These are phyloP conservation scores for Gymnopilus dilepis DNA, from an alignment of 768 basidiomycete species.

Conservation along the genomic window DNA sequence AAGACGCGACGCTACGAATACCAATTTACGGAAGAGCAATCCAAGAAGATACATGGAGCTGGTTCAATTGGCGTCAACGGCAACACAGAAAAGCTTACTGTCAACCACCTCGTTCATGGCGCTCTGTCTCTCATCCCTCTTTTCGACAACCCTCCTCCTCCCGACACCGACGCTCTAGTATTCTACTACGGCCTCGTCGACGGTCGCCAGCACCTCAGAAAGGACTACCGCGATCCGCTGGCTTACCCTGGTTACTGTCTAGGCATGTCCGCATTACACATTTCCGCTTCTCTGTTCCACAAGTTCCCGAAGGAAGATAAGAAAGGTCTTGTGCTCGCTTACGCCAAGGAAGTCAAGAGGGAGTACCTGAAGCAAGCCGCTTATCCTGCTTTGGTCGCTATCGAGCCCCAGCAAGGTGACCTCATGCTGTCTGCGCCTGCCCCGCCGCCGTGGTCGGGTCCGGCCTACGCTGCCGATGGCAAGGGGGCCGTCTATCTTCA, in stretches of 20 bases:
- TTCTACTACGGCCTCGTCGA: constrained; percentile 25
- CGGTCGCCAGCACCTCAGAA: constrained; percentile 21
- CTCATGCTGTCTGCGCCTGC: constrained; percentile 19
- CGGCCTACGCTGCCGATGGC: constrained; percentile 24
- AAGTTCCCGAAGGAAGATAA: constrained; percentile 16
- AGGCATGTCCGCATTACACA: constrained; percentile 21
- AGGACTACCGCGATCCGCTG: constrained; percentile 19
- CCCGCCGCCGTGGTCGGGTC: constrained; percentile 22
- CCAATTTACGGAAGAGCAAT: constrained; percentile 21
- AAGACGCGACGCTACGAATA: constrained; percentile 22
- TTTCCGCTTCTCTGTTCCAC: constrained; percentile 20
- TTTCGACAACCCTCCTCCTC: constrained; percentile 22
- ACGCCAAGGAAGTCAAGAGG: constrained; percentile 19
- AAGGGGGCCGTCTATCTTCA: constrained; percentile 19
- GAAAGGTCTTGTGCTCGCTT: constrained; percentile 18
- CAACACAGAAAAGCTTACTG: constrained; percentile 21
- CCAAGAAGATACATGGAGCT: constrained; percentile 18
- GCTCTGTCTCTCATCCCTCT: constrained; percentile 21
- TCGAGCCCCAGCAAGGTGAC: constrained; percentile 23
- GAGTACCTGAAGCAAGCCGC: constrained; percentile 24
- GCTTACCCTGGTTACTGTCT: constrained; percentile 26
- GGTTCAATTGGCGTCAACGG: constrained; percentile 8
- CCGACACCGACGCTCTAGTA: constrained; percentile 17
- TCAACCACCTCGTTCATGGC: constrained; percentile 25
- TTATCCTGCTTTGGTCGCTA: constrained; percentile 21